These are phyloP conservation scores for Naganishia sp. DNA, from an alignment of 1,284 basidiomycete species.

Conservation along the genomic window DNA sequence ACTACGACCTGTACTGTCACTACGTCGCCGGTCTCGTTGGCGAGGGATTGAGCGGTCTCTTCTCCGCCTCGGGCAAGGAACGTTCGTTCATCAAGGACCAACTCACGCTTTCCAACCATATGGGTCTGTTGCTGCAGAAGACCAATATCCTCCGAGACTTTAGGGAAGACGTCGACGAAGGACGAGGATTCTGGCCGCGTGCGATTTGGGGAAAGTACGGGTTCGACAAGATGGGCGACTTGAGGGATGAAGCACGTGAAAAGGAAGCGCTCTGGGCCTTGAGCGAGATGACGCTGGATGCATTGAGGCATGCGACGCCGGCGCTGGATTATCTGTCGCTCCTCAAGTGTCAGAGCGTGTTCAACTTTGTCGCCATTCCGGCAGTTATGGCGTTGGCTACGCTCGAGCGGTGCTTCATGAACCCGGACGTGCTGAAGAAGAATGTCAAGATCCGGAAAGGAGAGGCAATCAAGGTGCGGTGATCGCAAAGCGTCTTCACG, in stretches of 20 bases:
- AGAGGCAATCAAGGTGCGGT: conserved; percentile 73
- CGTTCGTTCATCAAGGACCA: conserved; percentile 73
- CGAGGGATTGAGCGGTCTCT: conserved; percentile 89
- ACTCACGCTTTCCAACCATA: conserved; percentile 85
- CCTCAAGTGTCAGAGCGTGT: conserved; percentile 86
- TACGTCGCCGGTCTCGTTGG: conserved; percentile 98
- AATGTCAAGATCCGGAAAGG: conserved; percentile 97
- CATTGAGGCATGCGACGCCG: conserved; percentile 79
- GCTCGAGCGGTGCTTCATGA: conserved; percentile 88
- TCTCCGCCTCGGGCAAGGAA: conserved; percentile 85
- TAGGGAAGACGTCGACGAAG: conserved; percentile 85
- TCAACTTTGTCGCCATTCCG: conserved; percentile 96
- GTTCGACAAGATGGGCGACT: conserved; percentile 59
- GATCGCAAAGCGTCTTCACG: too few species aligned
- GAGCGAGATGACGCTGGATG: conserved; percentile 87
- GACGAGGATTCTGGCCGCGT: conserved; percentile 90
- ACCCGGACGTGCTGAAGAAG: conserved; percentile 79
- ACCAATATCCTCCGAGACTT: conserved; percentile 97
- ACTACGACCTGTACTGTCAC: conserved; percentile 98
- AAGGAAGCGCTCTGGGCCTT: conserved; percentile 74
- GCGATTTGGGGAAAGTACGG: conserved; percentile 84
- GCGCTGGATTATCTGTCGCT: conserved; percentile 86
- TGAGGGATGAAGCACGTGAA: conserved; percentile 57
- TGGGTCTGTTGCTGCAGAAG: conserved; percentile 97
- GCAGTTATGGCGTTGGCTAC: conserved; percentile 97